These are phyloP conservation scores for Lentinus tigrinus DNA, from an alignment of 768 basidiomycete species.

Conservation along the genomic window DNA sequence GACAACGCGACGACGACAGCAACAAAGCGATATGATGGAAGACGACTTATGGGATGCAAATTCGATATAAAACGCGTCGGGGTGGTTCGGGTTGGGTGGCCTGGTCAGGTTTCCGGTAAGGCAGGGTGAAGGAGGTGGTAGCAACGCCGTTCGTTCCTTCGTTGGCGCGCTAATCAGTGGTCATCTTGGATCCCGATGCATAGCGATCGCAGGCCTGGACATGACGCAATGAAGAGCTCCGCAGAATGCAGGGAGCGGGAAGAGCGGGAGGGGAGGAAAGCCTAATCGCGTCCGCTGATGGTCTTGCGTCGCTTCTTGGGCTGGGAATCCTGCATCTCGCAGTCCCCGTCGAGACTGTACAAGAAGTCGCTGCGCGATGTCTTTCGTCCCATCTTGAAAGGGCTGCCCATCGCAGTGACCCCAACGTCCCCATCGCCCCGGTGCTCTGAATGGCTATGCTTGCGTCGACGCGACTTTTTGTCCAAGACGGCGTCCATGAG, in stretches of 20 bases:
- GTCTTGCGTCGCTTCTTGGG: conserved; percentile 51
- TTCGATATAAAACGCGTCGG: not conserved
- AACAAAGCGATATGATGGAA: not conserved
- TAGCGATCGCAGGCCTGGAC: not conserved
- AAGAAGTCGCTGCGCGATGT: conserved; percentile 17
- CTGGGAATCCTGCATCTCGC: conserved; percentile 35
- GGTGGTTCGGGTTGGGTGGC: not conserved
- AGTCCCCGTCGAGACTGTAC: conserved; percentile 21
- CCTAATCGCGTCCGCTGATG: conserved; percentile 28
- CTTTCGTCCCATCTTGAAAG: conserved; percentile 15
- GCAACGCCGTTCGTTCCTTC: not conserved
- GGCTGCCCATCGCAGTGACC: conserved; percentile 27
- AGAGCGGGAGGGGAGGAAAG: not conserved
- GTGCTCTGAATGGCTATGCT: conserved; percentile 1
- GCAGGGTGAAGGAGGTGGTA: not conserved
- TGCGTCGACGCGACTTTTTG: conserved; percentile 12
- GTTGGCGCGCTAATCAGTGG: not conserved
- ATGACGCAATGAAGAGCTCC: not conserved
- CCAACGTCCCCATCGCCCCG: conserved; percentile 20
- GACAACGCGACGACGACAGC: conserved; percentile 13
- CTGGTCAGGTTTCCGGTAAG: not conserved
- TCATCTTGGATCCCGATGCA: no score
- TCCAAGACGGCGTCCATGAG: conserved; percentile 26
- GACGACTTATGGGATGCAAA: not conserved
- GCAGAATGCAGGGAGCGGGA: not conserved